These are phyloP conservation scores for Cairneyella variabilis DNA, from an alignment of 495 filamentous ascomycete species.

Conservation along the genomic window DNA sequence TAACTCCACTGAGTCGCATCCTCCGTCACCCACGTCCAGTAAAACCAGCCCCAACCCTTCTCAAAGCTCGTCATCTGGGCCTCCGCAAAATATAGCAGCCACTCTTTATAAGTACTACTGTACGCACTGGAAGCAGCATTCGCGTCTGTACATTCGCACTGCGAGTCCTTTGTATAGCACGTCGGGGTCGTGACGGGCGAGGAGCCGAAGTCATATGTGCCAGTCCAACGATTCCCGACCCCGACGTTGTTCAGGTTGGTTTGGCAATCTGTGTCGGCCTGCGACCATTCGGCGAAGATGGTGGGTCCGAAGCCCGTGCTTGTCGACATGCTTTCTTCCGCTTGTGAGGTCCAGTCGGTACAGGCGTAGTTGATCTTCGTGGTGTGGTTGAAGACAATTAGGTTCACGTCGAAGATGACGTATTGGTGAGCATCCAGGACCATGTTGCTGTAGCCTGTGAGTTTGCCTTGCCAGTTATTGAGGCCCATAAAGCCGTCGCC, in stretches of 20 bases:
- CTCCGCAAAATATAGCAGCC: slow-evolving; percentile 84
- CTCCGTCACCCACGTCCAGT: slow-evolving; percentile 92
- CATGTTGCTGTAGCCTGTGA: slow-evolving; percentile 52
- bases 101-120: slow-evolving; percentile 73
- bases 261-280: slow-evolving; percentile 96
- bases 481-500: slow-evolving; percentile 85
- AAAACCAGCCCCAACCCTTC: slow-evolving; percentile 93
- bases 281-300: slow-evolving; percentile 96
- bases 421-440: slow-evolving; percentile 94
- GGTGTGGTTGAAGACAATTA: slow-evolving; percentile 69
- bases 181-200: slow-evolving; percentile 54
- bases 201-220: slow-evolving; percentile 56
- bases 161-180: slow-evolving; percentile 60
- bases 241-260: slow-evolving; percentile 85
- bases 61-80: slow-evolving; percentile 94
- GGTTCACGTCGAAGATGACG: slow-evolving; percentile 77
- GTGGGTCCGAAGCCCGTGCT: slow-evolving; percentile 88
- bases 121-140: slow-evolving; percentile 70
- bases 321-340: slow-evolving; percentile 61
- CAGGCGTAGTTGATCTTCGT: slow-evolving; percentile 82
- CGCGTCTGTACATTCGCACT: slow-evolving; percentile 70
- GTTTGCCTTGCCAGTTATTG: slow-evolving; percentile 69
- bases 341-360: slow-evolving; percentile 77
- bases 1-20: slow-evolving; percentile 90
- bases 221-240: slow-evolving; percentile 86